These are phyloP conservation scores for Stromatinia cepivora DNA, from an alignment of 2,329 filamentous ascomycete genomes.

Conservation along the genomic window DNA sequence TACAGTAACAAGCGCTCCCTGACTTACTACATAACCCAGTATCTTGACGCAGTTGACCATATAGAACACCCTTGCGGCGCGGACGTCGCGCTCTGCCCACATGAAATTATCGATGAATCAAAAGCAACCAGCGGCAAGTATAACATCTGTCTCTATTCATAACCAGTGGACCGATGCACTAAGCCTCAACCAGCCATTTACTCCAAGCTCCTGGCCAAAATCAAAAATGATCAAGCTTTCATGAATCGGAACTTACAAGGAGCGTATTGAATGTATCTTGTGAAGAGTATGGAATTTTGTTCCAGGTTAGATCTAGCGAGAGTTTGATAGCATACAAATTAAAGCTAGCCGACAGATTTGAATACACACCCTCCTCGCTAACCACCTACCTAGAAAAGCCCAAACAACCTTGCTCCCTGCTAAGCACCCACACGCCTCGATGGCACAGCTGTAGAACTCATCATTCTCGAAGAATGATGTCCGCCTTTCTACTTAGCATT, in stretches of 20 bases:
- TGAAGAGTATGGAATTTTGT: neutral
- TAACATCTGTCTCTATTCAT: too few relatives aligned
- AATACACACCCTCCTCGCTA: neutral
- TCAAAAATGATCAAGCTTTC: too few relatives aligned
- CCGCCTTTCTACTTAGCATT: conserved; percentile 7
- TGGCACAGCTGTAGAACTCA: conserved; percentile 2
- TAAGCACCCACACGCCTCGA: neutral
- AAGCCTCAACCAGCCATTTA: too few relatives aligned
- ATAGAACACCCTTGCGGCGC: too few relatives aligned
- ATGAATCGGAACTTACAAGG: neutral
- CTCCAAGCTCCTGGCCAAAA: too few relatives aligned
- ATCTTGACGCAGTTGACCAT: neutral
- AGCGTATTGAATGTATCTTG: neutral
- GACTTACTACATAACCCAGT: too few relatives aligned
- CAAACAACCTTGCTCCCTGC: too few relatives aligned
- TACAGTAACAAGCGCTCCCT: neutral
- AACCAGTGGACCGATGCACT: too few relatives aligned
- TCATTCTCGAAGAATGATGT: conserved; percentile 1
- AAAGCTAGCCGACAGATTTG: neutral
- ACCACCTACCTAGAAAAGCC: too few relatives aligned
- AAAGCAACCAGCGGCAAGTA: too few relatives aligned
- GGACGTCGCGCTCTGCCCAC: too few relatives aligned
- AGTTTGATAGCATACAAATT: neutral
- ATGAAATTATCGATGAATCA: neutral
- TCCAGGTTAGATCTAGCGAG: neutral